phyloP scores from a whole-genome alignment of 164 flowering plant genomes.

The Vitis rotundifolia region DNA sequence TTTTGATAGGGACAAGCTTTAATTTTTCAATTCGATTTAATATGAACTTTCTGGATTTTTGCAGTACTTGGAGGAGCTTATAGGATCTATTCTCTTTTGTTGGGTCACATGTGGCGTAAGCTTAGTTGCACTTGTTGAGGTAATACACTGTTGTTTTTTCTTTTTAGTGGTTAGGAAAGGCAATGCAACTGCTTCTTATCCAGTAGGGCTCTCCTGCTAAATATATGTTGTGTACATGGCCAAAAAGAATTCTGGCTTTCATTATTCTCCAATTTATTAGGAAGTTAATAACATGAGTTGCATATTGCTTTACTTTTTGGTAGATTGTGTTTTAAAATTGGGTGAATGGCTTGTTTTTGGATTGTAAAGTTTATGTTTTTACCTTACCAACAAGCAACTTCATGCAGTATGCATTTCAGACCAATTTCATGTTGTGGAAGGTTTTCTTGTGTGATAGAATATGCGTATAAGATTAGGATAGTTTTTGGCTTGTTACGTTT shows the following conservation, averaged over 20 bases:
- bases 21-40: constrained; percentile 8
- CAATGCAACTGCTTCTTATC: neutral
- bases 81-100: constrained; percentile 71
- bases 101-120: constrained; percentile 89
- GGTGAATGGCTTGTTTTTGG: too few relatives aligned
- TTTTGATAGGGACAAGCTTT: neutral
- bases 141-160: constrained; percentile 19
- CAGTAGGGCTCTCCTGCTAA: neutral
- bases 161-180: neutral
- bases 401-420: too few relatives aligned
- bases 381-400: too few relatives aligned
- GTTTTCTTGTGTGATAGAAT: too few relatives aligned
- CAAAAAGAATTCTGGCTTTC: neutral
- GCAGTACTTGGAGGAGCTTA: constrained; percentile 85
- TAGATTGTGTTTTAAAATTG: too few relatives aligned
- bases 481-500: too few relatives aligned
- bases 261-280: neutral
- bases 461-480: too few relatives aligned
- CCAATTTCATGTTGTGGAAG: too few relatives aligned
- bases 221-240: neutral
- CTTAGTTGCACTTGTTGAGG: constrained; percentile 82
- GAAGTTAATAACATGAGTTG: too few relatives aligned
- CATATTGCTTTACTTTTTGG: too few relatives aligned
- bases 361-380: too few relatives aligned
- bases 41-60: constrained; percentile 12